Percentiles rank a stretch among this genome's conserved stretches.
Conservation (phyloP, 805 yeast species). For the Candida insectorum region DNA sequence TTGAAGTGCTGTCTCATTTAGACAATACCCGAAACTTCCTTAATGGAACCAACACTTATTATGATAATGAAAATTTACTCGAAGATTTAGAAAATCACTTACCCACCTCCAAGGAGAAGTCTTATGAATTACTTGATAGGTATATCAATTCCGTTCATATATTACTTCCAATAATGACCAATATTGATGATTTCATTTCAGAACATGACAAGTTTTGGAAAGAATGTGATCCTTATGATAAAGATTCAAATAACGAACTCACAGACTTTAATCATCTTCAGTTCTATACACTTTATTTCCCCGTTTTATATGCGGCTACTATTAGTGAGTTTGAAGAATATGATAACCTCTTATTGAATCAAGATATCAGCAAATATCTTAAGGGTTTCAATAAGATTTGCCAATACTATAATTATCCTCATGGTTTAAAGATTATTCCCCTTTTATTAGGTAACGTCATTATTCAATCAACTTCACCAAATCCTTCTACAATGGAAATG, state of each 20-base stretch:
- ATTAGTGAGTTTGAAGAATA: slow-evolving; percentile 59
- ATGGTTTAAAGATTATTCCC: slow-evolving; percentile 40
- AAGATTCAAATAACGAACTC: slow-evolving; percentile 11
- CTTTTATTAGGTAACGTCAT: slow-evolving; percentile 47
- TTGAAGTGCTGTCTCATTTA: slow-evolving; percentile 6
- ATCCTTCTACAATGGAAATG: slow-evolving; percentile 54
- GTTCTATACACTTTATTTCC: slow-evolving; percentile 49
- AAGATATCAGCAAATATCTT: slow-evolving; percentile 48
- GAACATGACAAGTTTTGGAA: slow-evolving; percentile 53
- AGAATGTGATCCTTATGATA: slow-evolving; percentile 16
- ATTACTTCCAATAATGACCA: slow-evolving; percentile 49
- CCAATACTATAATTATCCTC: slow-evolving; percentile 49
- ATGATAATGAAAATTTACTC: slow-evolving; percentile 30
- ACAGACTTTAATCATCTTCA: slow-evolving; percentile 37
- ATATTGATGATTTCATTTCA: slow-evolving; percentile 39
- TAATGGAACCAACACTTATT: slow-evolving; percentile 38
- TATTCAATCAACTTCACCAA: slow-evolving; percentile 52
- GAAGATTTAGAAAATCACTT: slow-evolving; percentile 40
- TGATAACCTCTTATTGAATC: slow-evolving; percentile 43
- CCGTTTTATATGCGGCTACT: slow-evolving; percentile 55
- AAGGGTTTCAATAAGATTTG: slow-evolving; percentile 49
- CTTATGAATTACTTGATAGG: slow-evolving; percentile 46
- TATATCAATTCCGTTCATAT: slow-evolving; percentile 54
- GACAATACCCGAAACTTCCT: slow-evolving; percentile 17
- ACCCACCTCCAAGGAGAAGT: slow-evolving; percentile 41